Base-by-base conservation (phyloP, 257 asterid genomes). In the Penstemon eatonii region DNA sequence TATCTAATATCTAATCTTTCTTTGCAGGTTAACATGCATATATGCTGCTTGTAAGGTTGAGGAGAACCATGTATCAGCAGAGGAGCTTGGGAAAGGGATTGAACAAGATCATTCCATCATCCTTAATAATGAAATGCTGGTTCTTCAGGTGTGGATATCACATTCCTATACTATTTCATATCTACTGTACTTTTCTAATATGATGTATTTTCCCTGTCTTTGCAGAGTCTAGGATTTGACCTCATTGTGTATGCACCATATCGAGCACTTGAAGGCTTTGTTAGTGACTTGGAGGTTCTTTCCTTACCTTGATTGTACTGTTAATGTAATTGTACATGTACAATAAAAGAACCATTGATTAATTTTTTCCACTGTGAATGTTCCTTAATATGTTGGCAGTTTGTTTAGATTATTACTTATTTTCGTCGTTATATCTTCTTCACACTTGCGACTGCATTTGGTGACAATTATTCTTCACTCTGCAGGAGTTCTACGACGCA, bases 81-180 rank as follows among this genome's bases (percentile, higher is more conserved):
- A 93, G 87, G 97, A 93, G 86, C 97, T 93, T 75, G 99, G 99
- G 59, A 93, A 88, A 83, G 98, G 98, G 74, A 92, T 92, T 46
- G 97, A 85, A 63, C 98, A 92, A 79, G 92, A 92, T 85, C 97
- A 92, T 76, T 91, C 84, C 36, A 82, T 82, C 78, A 92, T 92
- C 76, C 97, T 92, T 47, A 87, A 86, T 73, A 85, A 90, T 72
- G 98, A 92, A 78, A 90, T 92, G 92, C 85, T 92, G 69, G 96
- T 92, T 82, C 88, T 92, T 66, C 96, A 90, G 98, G 98, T 81
- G 84, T 56, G 83, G 15, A 66, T 71, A 19, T 73, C 18, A 18
- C 54, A 63, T 70, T 39, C 19, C 8, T 60, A 56, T 13, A 62
- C 42, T 44, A 38, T 64, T 50, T 56, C 50, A 10, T 18, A 36